Conservation (phyloP, 1,139 yeast genomes). For the Saccharomycopsis phalli region DNA sequence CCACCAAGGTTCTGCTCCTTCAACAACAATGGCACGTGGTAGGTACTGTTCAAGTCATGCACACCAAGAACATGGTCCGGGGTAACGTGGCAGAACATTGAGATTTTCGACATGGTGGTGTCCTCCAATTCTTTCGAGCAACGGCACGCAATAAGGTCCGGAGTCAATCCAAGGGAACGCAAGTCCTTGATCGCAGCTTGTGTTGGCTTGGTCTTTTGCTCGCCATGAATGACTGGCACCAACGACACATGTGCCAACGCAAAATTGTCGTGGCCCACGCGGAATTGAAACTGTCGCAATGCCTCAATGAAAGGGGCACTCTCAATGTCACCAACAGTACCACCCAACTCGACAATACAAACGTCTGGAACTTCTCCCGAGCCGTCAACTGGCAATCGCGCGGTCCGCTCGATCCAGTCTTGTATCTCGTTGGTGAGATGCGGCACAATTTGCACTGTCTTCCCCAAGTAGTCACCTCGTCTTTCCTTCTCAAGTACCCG, state of each 20-base stretch:
- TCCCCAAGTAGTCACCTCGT: slow-evolving; percentile 94
- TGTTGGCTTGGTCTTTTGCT: slow-evolving; percentile 97
- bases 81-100: slow-evolving; percentile 99
- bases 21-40: slow-evolving; percentile 89
- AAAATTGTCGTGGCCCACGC: slow-evolving; percentile 90
- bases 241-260: slow-evolving; percentile 94
- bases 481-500: slow-evolving; percentile 93
- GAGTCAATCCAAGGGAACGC: slow-evolving; percentile 88
- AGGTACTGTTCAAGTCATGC: slow-evolving; percentile 93
- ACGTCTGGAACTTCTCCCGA: slow-evolving; percentile 58
- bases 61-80: slow-evolving; percentile 95
- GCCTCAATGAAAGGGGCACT: slow-evolving; percentile 99
- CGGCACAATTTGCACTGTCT: slow-evolving; percentile 99
- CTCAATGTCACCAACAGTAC: slow-evolving; percentile 98
- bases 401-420: slow-evolving; percentile 95
- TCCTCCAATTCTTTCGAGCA: slow-evolving; percentile 76
- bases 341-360: slow-evolving; percentile 84
- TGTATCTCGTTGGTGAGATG: slow-evolving; percentile 95
- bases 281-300: slow-evolving; percentile 94
- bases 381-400: slow-evolving; percentile 87
- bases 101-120: slow-evolving; percentile 85
- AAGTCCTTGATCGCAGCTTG: slow-evolving; percentile 98
- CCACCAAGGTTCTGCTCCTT: slow-evolving; percentile 80
- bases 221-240: slow-evolving; percentile 97
- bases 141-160: slow-evolving; percentile 97